Evolutionary conservation across 805 yeast genomes (phyloP), one percentile per base, ranked within the genome.

Genomic region (Starmerella ratchasimensis): DNA sequence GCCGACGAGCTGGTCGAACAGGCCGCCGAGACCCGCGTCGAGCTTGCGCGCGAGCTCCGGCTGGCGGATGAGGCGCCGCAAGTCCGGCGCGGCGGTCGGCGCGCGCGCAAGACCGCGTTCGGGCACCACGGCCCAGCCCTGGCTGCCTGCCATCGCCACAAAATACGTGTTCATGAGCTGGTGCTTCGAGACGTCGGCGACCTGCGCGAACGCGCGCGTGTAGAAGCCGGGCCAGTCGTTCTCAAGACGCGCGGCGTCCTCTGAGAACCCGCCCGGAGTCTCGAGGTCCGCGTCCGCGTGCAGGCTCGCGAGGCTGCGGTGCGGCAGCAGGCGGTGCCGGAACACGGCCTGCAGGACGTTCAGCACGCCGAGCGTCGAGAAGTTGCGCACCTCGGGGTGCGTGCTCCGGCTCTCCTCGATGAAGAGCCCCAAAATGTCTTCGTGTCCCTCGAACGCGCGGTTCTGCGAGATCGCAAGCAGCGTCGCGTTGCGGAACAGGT

Each of bases 301-400:
- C 11, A 14, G 16, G 11, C 5, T 28, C n/a, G n/a, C 5, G 7
- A 15, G 14, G 16, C 23, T 13, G 7, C 11, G 15, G 4, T 10
- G 9, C 4, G 32, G 32, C 23, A 29, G 5, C 10, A 18, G 6
- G 4, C 15, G 8, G 4, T 8, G 56, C 0, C 61, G 51, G 21
- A 64, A 57, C 5, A 72, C 46, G 38, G 71, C 69, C 39, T 62
- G 62, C 18, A 73, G 52, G 4, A 76, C 45, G n/a, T 69, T 64
- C 2, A 76, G 76, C 57, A 15, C 80, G 75, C 26, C 72, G 54
- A 38, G 74, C 66, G 1, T 80, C 63, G 31, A 81, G 58, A 2
- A 67, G 58, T 0, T 17, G 2, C 43, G 41, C 17, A 37, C 39
- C 16, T 39, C 39, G 1, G 46, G 46, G 28, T 43, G 46, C 10